These are phyloP conservation scores for Coemansia reversa DNA, from an alignment of 192 early-diverging fungal species.

Conservation along the genomic window DNA sequence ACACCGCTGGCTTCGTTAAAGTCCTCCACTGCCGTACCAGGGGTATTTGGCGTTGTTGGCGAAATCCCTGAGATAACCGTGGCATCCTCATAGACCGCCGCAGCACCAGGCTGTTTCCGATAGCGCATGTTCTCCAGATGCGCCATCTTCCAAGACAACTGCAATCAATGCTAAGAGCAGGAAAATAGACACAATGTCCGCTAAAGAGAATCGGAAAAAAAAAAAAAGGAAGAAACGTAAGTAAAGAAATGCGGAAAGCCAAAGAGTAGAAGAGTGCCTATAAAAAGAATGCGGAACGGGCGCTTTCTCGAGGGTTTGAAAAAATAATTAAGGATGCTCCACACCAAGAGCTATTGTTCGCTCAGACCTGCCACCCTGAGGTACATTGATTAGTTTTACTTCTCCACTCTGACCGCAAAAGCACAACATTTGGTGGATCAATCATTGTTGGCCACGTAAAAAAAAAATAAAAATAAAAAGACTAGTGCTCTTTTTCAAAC, in stretches of 20 bases:
- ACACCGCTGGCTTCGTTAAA: conserved; percentile 10
- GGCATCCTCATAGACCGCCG: conserved; percentile 46
- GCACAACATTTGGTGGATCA: conserved; percentile 6
- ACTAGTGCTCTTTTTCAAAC: not conserved
- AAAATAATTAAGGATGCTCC: not conserved
- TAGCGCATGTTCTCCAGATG: conserved; percentile 56
- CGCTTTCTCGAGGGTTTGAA: not conserved
- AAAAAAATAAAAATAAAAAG: not conserved
- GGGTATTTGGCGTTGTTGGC: conserved; percentile 18
- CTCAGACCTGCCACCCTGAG: not conserved
- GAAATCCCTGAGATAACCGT: conserved; percentile 52
- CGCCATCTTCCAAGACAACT: conserved; percentile 31
- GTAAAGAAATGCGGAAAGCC: not conserved
- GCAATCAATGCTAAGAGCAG: not conserved
- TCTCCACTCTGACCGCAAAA: not conserved
- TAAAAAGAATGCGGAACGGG: conserved; percentile 1
- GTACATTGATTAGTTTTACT: not conserved
- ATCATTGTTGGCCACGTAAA: conserved; percentile 19
- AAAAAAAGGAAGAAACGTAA: not conserved
- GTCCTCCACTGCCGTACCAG: conserved; percentile 25
- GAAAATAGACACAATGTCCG: not conserved
- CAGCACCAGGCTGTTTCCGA: conserved; percentile 52
- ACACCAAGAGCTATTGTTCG: not conserved
- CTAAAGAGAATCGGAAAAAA: not conserved
- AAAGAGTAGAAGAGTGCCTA: not conserved